Base-by-base conservation (phyloP, 805 yeast genomes). In the Monosporozyma yasuniensis region DNA sequence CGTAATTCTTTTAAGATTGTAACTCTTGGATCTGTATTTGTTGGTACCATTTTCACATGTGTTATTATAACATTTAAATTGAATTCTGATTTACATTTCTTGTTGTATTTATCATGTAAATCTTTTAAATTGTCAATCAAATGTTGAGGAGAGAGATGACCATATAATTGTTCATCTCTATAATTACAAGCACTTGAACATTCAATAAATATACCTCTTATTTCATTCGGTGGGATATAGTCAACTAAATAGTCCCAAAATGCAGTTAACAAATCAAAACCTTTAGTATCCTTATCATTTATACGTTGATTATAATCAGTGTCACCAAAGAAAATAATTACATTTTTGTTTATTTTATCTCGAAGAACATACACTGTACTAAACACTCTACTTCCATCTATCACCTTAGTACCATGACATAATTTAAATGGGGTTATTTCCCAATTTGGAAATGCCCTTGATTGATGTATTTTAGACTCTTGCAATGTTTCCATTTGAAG, bases 291-390 rank as follows among this genome's bases (percentile, higher is more conserved):
- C 1, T 42, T 42, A 8, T 19, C 35, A 19, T 28, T 12, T 37
- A 41, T 9, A 39, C 28, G 19, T 46, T 41, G 44, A 12, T 46
- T 30, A 21, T 38, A 37, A 61, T 89, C 96, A 34, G 87, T 78
- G 61, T 89, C 97, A 1, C 97, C 97, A 73, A 88, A 87, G 2
- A 84, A 64, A 8, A 88, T 63, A 2, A 88, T 46, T 21, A 71
- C 68, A 8, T 70, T 55, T 11, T 66, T 57, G 0, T 72, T 56
- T 0, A 32, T 25, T 3, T 45, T 57, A 43, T 75, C 71, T 8
- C 69, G 62, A 34, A 87, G 60, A 22, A 87, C 67, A 60, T 73
- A 89, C 2, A 88, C 83, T 2, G 87, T 77, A 39, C 66, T 74
- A 55, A 65, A 73, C 70, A 61, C 65, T 3, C 47, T 46, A 6